Evolutionary conservation across 148 eudicot species (phyloP), one percentile per base, ranked within the genome.

Genomic region (Oxyria digyna): DNA sequence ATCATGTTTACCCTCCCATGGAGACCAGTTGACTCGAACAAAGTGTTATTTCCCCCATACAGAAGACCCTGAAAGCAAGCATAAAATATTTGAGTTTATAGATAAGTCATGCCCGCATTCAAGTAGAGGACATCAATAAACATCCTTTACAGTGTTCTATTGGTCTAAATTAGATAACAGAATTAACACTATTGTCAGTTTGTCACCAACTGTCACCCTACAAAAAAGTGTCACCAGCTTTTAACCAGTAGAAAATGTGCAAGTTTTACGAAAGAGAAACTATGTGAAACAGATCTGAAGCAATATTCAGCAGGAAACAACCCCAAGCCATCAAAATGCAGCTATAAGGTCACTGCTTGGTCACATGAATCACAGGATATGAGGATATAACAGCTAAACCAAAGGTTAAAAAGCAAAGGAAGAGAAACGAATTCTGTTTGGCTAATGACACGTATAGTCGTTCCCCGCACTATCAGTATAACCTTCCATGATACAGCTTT

Each of bases 21-120:
- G 46, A 91, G 88, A 70, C 99, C 99, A 49, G 93, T 95, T 49
- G 97, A 95, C 76, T 91, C 99, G 75, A 83, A 87, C 3, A 95
- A 80, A 29, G 91, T 84, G 74, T 95, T 85, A 71, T 91, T 85
- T 73, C 85, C 93, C 69, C 78, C 85, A 73, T 88, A 95, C 11
- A 88, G 67, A 83, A 95, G 93, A 74, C 99, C 99, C 99, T 95
- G 86, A 46, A 82, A 80, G 54, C 33, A 59, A 59, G 37, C 38
- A 59, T 59, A 59, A 26, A 57, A 26, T 33, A 57, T 29, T 1
- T 59, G 13, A 59, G 38, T 59, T 31, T 14, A 38, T 27, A 27
- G 14, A 1, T 4, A 59, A 59, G 35, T 8, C 20, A 59, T 31
- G 65, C 18, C 18, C 65, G 31, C 38, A 31, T 8, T 17, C 37